Evolutionary conservation across 768 basidiomycete genomes (phyloP).

Genomic region (Melanogaster broomeanus): DNA sequence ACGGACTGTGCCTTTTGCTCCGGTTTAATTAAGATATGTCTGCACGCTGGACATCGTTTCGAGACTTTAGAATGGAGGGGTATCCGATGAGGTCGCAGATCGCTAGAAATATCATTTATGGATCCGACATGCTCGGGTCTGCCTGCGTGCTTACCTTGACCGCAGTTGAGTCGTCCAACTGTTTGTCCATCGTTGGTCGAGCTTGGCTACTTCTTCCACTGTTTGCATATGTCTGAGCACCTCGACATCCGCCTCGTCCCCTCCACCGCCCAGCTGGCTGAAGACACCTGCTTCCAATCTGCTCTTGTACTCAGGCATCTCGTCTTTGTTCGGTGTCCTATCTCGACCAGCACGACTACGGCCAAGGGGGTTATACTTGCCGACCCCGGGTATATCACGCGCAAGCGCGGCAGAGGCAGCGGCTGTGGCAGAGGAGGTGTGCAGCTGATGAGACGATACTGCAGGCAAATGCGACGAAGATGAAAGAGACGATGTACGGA

Average conservation of each 20-base stretch:
- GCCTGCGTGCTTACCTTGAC: slow-evolving; percentile 48
- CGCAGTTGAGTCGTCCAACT: slow-evolving; percentile 76
- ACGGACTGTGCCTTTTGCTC: slow-evolving; percentile 96
- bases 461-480: slow-evolving; percentile 58
- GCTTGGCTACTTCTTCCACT: slow-evolving; percentile 59
- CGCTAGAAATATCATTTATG: slow-evolving; percentile 45
- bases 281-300: slow-evolving; percentile 65
- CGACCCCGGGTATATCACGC: slow-evolving; percentile 82
- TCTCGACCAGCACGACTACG: slow-evolving; percentile 55
- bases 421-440: slow-evolving; percentile 81
- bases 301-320: slow-evolving; percentile 76
- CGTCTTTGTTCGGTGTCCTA: slow-evolving; percentile 68
- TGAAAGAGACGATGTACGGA: slow-evolving; percentile 80
- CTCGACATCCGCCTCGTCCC: slow-evolving; percentile 71
- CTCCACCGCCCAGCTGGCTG: slow-evolving; percentile 54
- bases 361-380: slow-evolving; percentile 69
- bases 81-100: slow-evolving; percentile 85
- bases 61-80: slow-evolving; percentile 92
- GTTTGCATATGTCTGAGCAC: slow-evolving; percentile 65
- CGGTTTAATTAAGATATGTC: slow-evolving; percentile 97
- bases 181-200: slow-evolving; percentile 80
- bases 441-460: slow-evolving; percentile 65
- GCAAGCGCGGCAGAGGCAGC: slow-evolving; percentile 88
- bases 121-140: not conserved
- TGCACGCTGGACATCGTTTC: slow-evolving; percentile 92